Evolutionary conservation across 2,329 filamentous ascomycete genomes (phyloP).

Genomic region (Phialemoniopsis sp.): DNA sequence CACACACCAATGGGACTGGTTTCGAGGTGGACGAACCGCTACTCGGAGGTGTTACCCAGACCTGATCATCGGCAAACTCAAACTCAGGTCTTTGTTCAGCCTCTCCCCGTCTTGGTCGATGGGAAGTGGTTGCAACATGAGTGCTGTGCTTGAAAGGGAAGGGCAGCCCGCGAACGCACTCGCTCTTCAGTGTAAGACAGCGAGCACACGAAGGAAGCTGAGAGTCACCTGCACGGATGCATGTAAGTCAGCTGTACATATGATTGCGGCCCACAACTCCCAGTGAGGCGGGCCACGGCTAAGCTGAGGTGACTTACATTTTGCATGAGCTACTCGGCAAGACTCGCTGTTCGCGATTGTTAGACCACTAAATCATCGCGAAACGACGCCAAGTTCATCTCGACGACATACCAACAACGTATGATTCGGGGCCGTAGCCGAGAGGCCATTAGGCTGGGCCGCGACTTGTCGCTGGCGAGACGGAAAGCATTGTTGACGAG

Average conservation of each 20-base stretch:
- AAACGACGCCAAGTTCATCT: too few relatives aligned
- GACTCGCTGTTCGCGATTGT: background rate
- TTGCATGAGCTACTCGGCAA: constrained; percentile 3
- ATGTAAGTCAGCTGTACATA: background rate
- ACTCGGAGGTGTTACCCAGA: constrained; percentile 1
- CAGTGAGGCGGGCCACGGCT: too few relatives aligned
- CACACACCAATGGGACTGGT: too few relatives aligned
- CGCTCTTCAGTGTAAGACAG: background rate
- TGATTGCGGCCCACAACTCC: too few relatives aligned
- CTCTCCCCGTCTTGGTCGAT: background rate
- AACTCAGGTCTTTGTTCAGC: constrained; percentile 2
- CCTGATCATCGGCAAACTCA: constrained; percentile 4
- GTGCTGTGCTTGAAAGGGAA: constrained; percentile 4
- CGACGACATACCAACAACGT: too few relatives aligned
- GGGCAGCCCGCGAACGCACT: constrained; percentile 1
- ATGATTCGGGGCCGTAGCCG: too few relatives aligned
- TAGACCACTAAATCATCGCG: too few relatives aligned
- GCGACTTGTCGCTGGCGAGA: too few relatives aligned
- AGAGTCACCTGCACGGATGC: constrained; percentile 1
- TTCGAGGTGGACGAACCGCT: too few relatives aligned
- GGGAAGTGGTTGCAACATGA: background rate
- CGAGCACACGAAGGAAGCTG: constrained; percentile 1
- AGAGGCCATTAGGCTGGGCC: too few relatives aligned
- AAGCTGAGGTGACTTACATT: constrained; percentile 4
- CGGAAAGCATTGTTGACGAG: too few relatives aligned